Conservation (phyloP, 768 basidiomycete species). For the Kwoniella shandongensis region DNA sequence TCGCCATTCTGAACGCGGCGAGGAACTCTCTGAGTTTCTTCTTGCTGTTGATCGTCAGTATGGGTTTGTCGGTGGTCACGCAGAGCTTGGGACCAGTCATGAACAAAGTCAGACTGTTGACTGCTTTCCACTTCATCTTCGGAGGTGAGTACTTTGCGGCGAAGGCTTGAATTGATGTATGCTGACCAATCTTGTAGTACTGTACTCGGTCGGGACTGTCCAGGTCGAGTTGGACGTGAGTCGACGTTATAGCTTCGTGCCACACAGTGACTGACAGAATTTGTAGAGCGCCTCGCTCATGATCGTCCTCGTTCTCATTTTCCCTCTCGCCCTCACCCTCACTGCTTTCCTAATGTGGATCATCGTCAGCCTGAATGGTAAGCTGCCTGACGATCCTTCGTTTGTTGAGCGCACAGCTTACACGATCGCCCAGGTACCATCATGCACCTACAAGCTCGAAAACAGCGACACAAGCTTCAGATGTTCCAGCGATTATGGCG, state of each 20-base stretch:
- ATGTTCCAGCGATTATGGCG: constrained; percentile 88
- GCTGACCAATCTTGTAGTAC: constrained; percentile 58
- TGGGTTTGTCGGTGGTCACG: constrained; percentile 87
- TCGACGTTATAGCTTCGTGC: too few relatives aligned
- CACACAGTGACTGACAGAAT: too few relatives aligned
- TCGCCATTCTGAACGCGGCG: constrained; percentile 87
- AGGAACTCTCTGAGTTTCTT: constrained; percentile 92
- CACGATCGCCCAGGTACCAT: constrained; percentile 69
- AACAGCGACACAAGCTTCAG: constrained; percentile 77
- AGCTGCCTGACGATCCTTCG: constrained; percentile 24
- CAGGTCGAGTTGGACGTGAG: constrained; percentile 78
- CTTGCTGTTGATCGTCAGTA: constrained; percentile 84
- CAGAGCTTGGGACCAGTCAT: constrained; percentile 83
- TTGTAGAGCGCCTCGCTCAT: constrained; percentile 69
- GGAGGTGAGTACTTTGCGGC: constrained; percentile 66
- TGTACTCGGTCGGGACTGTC: constrained; percentile 93
- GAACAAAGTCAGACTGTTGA: constrained; percentile 76
- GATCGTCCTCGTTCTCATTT: constrained; percentile 80
- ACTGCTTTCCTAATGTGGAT: constrained; percentile 97
- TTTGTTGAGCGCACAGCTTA: background rate
- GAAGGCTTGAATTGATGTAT: background rate
- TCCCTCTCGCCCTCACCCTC: constrained; percentile 92
- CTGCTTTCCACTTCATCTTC: constrained; percentile 84
- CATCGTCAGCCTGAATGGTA: constrained; percentile 82
- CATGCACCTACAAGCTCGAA: constrained; percentile 75